Evolutionary conservation across 2,329 filamentous ascomycete species (phyloP), one percentile per base, ranked within the genome.

Genomic region (Arachnomyces sp.): DNA sequence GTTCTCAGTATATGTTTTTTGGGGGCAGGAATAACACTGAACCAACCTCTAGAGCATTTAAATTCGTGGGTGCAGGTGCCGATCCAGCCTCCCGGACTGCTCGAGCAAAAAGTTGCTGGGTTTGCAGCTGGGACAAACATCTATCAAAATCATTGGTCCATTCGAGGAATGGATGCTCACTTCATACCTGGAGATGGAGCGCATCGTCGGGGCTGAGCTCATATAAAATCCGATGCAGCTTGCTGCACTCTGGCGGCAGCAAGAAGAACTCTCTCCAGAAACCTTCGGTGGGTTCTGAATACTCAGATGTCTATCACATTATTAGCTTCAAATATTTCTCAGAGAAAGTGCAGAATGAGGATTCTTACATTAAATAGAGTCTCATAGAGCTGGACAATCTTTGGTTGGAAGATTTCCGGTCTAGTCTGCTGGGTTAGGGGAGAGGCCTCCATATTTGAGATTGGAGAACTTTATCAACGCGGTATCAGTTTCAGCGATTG

Each of bases 181-280:
- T 29, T 40, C 55, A 50, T 58, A 79, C 75, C 63, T 94, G 86
- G 35, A 86, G 68, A 43, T 82, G 78, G 31, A 95, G 71, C 46
- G 94, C 72, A 52, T 89, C 81, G 50, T 86, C 80, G 4, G 87
- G 77, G 38, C 76, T 74, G 31, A 92, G 69, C n/a, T 74, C 69
- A 47, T 80, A 77, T 45, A 98, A 69, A 35, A 88, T 75, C 36
- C 67, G 69, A 58, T 78, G 76, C 48, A 98, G 68, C 36, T 79
- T 75, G 3, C 71, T 61, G 40, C 78, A 74, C 58, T 95, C 87
- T 15, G 90, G 89, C 47, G 80, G 81, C 43, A 95, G 73, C 29
- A 98, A 75, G 62, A 98, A 98, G 67, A 98, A 88, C 65, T 95
- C 92, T 50, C 79, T 76, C 92, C 92, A 98, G 67, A 95, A 98